Evolutionary conservation across 2,329 filamentous ascomycete species (phyloP), one percentile per base, ranked within the genome.

Genomic region (Ophiosphaerella herpotricha): DNA sequence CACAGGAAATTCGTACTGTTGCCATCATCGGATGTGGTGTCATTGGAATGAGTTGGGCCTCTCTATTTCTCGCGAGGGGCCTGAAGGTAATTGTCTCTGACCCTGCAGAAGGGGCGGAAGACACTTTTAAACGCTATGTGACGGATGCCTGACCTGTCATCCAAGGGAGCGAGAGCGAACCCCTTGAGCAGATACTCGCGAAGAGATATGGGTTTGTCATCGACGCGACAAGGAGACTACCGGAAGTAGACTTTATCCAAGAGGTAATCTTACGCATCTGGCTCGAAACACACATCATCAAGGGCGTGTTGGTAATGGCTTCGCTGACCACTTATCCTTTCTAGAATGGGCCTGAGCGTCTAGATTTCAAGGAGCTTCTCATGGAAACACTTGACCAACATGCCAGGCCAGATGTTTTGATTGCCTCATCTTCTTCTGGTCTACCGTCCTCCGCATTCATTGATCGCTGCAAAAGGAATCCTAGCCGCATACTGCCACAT

Each of bases 11-110:
- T 7, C 45, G 48, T 18, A 43, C 52, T 6, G 57, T 71, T n/a
- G 61, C 60, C 39, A 61, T 75, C 4, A 68, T 76, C 36, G 74
- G 74, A 8, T 70, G 64, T 24, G 74, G 74, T 5, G 64, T 71
- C 12, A 77, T 77, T 14, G 74, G 74, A 13, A 70, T 74, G 14
- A 73, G 69, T 9, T 79, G 77, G 75, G 71, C 74, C 2, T 72
- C 71, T 8, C 61, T 77, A 0, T 76, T 76, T 42, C 64, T 76
- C 0, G 63, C 74, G 4, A 64, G 68, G 39, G 74, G 73, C 16
- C 53, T 73, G n/a, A 58, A 60, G 14, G 76, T 78, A n/a, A 60
- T 74, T 4, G 72, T 73, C 14, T 75, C 72, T n/a, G 75, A 78
- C 48, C 73, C 75, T 43, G 72, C 70, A 6, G 63, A 66, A 16